These are phyloP conservation scores for Cadophora luteo-olivacea DNA, from an alignment of 2,329 filamentous ascomycete genomes.

Conservation along the genomic window DNA sequence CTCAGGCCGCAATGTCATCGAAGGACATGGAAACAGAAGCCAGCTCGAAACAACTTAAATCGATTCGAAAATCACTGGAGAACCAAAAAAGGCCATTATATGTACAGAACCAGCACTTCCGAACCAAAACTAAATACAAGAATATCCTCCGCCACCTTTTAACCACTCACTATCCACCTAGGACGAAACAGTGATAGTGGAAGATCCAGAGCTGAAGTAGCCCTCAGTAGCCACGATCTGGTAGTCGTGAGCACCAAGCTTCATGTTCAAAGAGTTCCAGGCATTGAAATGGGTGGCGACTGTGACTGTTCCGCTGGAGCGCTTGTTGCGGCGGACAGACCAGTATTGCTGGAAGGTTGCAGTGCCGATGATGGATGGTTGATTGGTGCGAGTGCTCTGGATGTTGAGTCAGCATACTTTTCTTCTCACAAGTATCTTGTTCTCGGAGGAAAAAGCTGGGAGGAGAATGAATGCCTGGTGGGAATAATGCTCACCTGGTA, in stretches of 20 bases:
- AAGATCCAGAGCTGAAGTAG: conserved; percentile 27
- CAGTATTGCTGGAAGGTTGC: conserved; percentile 60
- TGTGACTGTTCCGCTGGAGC: conserved; percentile 57
- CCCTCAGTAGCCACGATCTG: conserved; percentile 51
- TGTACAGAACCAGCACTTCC: background rate
- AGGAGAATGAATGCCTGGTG: too few relatives aligned
- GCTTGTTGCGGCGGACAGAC: conserved; percentile 57
- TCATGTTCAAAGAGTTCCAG: conserved; percentile 55
- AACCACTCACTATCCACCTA: background rate
- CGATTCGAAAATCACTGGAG: background rate
- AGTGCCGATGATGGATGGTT: conserved; percentile 55
- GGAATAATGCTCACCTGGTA: conserved; percentile 37
- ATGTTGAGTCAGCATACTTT: background rate
- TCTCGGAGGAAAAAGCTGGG: background rate
- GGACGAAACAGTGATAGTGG: conserved; percentile 29
- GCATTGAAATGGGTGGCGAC: conserved; percentile 59
- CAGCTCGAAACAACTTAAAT: background rate
- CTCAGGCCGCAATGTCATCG: background rate
- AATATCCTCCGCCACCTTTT: background rate
- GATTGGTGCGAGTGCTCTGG: conserved; percentile 47
- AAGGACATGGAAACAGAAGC: background rate
- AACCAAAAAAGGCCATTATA: background rate
- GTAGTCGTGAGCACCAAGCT: conserved; percentile 55
- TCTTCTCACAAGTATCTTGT: background rate
- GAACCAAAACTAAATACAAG: background rate